These are phyloP conservation scores for Quercus engelmannii DNA, from an alignment of 306 rosid species.

Conservation along the genomic window DNA sequence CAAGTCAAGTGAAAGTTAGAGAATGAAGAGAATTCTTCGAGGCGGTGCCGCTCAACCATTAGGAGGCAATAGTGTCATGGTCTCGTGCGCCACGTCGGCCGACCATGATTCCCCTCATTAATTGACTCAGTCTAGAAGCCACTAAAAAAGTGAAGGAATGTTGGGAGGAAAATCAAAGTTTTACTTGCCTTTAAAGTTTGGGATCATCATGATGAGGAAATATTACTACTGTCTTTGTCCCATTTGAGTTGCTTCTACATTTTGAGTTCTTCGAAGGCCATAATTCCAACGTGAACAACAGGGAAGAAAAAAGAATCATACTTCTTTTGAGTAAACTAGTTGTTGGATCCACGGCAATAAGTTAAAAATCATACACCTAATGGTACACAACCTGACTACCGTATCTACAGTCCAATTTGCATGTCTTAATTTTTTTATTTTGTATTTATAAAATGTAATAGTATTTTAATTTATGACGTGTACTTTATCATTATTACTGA, in stretches of 20 bases:
- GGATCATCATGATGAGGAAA: conserved; percentile 14
- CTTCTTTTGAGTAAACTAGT: neutral
- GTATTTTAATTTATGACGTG: too few relatives aligned
- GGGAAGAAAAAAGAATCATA: neutral
- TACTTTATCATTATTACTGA: too few relatives aligned
- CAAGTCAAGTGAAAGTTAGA: neutral
- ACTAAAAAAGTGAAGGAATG: neutral
- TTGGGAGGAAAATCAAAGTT: neutral
- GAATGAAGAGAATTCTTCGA: conserved; percentile 12
- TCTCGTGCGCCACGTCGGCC: conserved; percentile 21
- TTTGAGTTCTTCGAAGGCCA: neutral
- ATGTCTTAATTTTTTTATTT: neutral
- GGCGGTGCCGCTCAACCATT: conserved; percentile 45
- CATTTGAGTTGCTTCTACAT: conserved; percentile 1
- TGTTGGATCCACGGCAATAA: neutral
- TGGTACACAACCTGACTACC: neutral
- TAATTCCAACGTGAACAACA: conserved; percentile 7
- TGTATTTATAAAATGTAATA: too few relatives aligned
- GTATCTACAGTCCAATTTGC: neutral
- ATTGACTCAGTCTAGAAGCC: conserved; percentile 10
- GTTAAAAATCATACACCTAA: neutral
- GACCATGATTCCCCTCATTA: conserved; percentile 1
- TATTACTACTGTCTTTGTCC: neutral
- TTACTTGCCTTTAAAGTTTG: neutral
- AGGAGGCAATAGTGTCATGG: conserved; percentile 12